Evolutionary conservation across 148 eudicot genomes (phyloP), one percentile per base, ranked within the genome.

Genomic region (Vaccinium macrocarpon): DNA sequence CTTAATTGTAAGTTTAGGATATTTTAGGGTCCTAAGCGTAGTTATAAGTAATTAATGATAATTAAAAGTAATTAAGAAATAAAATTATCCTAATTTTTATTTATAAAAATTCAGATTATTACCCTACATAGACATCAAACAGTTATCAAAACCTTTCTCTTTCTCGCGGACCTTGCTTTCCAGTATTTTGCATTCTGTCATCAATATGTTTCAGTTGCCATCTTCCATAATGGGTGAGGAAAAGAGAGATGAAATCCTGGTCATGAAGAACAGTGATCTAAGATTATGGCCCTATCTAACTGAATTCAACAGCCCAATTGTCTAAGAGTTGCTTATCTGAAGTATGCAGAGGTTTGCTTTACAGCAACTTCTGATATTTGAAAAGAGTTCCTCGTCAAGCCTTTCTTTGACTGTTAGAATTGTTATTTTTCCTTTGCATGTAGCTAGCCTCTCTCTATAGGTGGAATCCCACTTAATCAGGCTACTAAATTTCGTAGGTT

Each of bases 401-500:
- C 38, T 42, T 55, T 35, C 50, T 29, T 83, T 27, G 6, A 35
- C 23, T 55, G 80, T 29, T 27, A 21, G 23, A 57, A 2, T 38
- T 83, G 0, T 35, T 53, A 53, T 1, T 14, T 46, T 82, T 29
- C 62, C 29, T 71, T 16, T 12, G 23, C 18, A 10, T 70, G 6
- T 71, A 61, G 50, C 50, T 9, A 32, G 32, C 76, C 23, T 18
- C 21, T 82, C 14, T 66, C 76, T 15, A 49, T 49, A n/a, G 29
- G 32, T 51, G 64, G 70, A 11, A 50, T 78, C 81, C 86, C 59
- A 87, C 55, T 48, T 75, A 81, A 72, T 71, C 77, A 81, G 82
- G 71, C 71, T 75, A 57, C 81, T 84, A 50, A 55, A 84, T 68
- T 82, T 88, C 29, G 59, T 90, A 97, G 99, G 88, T 61, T 94